Evolutionary conservation across 2,329 filamentous ascomycete genomes (phyloP), one percentile per base, ranked within the genome.

Genomic region (Chlorencoelia australis): DNA sequence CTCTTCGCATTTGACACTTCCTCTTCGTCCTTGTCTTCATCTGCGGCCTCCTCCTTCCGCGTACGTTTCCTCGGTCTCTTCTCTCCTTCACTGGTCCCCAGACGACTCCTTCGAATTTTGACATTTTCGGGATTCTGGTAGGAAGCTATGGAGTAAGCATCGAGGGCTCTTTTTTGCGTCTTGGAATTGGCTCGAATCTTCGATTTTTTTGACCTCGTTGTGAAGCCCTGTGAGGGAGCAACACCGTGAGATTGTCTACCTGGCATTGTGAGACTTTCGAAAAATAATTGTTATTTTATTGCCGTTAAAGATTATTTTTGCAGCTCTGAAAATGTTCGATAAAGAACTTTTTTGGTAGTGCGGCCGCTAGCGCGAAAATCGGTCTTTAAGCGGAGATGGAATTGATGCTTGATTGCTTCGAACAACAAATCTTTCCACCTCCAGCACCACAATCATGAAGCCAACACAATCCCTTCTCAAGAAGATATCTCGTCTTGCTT

Each of bases 401-500:
- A 35, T 24, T 36, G 35, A 30, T 19, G 14, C 15, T 18, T 10
- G 19, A 29, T 13, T 27, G 14, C 33, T 18, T 20, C 32, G 21
- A 22, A 32, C 30, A 33, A 36, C 9, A 19, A 13, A 27, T 27
- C 16, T 20, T 22, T n/a, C 9, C 10, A 25, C n/a, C 14, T 34
- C 27, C 21, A 30, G 22, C 28, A 18, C 36, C 30, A 24, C 35
- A 35, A 49, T 33, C 37, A 84, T 83, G 77, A 71, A 75, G 59
- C 73, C 82, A 38, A 83, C 82, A 11, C 68, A 73, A 53, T 59
- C 66, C 46, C 77, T 94, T 53, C 70, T 72, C 51, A 68, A 76
- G 58, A 72, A 74, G 40, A 73, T 86, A 54, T 74, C 79, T 61
- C 86, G 89, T 56, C 68, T 88, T 41, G 71, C 73, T 35, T 74